These are phyloP conservation scores for Quercus aquifolioides DNA, from an alignment of 306 rosid species.

Conservation along the genomic window DNA sequence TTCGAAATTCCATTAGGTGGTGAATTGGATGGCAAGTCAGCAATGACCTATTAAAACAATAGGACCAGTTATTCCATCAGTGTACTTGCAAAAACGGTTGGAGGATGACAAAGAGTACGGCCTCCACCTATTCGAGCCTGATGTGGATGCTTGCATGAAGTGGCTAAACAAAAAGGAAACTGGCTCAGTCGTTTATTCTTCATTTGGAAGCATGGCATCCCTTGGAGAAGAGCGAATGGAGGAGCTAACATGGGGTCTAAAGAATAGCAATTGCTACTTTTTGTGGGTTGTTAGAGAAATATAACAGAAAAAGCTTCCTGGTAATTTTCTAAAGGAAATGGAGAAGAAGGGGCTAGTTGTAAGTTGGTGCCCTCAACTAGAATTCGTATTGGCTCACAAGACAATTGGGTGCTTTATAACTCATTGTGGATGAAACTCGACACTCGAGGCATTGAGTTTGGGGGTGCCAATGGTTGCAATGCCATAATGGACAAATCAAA, in stretches of 20 bases:
- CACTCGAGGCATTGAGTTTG: conserved; percentile 1
- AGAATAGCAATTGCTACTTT: neutral
- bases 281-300: conserved; percentile 13
- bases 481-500: conserved; percentile 15
- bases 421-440: conserved; percentile 14
- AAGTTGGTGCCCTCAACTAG: conserved; percentile 4
- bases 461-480: conserved; percentile 6
- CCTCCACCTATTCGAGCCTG: neutral
- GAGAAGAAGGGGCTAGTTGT: neutral
- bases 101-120: conserved; percentile 6
- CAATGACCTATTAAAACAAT: conserved; percentile 4
- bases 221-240: conserved; percentile 11
- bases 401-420: conserved; percentile 4
- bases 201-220: neutral
- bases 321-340: neutral
- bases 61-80: conserved; percentile 8
- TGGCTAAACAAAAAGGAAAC: conserved; percentile 2
- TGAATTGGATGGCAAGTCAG: conserved; percentile 7
- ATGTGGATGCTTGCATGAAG: neutral
- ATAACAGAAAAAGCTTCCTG: neutral
- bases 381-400: neutral
- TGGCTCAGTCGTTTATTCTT: neutral
- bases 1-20: neutral
- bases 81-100: neutral
- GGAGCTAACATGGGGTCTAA: neutral